These are phyloP conservation scores for Euclidium syriacum DNA, from an alignment of 345 rosid genomes.

Conservation along the genomic window DNA sequence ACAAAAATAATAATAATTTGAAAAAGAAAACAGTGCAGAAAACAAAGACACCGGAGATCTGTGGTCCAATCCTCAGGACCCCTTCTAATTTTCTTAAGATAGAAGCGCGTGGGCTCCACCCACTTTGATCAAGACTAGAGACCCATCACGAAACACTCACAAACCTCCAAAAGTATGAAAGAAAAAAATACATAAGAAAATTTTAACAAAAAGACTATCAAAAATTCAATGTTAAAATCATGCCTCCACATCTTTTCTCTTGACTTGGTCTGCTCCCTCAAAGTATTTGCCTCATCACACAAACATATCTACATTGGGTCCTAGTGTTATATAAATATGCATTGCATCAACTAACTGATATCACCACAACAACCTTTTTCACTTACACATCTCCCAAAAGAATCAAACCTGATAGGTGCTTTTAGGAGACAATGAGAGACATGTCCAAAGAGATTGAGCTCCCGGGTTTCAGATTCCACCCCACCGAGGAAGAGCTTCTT, in stretches of 20 bases:
- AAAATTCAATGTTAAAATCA: conserved; percentile 14
- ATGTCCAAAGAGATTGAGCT: conserved; percentile 44
- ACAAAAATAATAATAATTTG: neutral
- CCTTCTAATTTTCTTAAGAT: conserved; percentile 4
- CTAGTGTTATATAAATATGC: conserved; percentile 16
- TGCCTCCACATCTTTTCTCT: conserved; percentile 7
- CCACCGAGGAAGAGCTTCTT: conserved; percentile 88
- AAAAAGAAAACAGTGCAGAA: neutral
- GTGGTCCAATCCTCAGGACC: conserved; percentile 5
- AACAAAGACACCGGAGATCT: neutral
- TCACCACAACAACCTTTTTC: conserved; percentile 14
- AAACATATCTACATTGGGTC: conserved; percentile 12
- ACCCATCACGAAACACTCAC: conserved; percentile 13
- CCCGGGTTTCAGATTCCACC: conserved; percentile 94
- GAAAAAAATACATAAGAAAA: neutral
- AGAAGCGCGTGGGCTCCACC: conserved; percentile 32
- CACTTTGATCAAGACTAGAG: conserved; percentile 27
- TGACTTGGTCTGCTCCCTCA: conserved; percentile 26
- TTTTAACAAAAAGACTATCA: neutral
- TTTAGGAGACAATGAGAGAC: conserved; percentile 13
- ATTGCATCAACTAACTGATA: conserved; percentile 12
- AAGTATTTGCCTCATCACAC: conserved; percentile 8
- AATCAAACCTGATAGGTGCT: conserved; percentile 16
- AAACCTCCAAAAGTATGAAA: conserved; percentile 2
- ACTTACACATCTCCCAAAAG: conserved; percentile 10